phyloP scores from a whole-genome alignment of 768 basidiomycete species.

The Trametes punicea region DNA sequence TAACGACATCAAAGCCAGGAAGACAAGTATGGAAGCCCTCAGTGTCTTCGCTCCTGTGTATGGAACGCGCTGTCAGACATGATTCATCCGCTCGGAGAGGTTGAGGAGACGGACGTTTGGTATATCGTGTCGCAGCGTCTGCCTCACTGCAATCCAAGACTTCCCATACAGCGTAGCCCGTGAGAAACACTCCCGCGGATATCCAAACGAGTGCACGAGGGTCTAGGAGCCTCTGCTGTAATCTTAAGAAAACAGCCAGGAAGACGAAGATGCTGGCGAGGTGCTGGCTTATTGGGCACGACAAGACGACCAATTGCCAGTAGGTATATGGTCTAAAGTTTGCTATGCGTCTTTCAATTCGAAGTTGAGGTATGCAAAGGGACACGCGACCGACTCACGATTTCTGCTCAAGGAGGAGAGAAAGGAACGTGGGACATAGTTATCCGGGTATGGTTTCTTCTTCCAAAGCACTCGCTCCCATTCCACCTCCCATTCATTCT shows the following conservation, averaged over 20 bases:
- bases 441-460: constrained; percentile 72
- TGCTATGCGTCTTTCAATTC: constrained; percentile 43
- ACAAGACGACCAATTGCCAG: constrained; percentile 63
- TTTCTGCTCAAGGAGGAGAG: constrained; percentile 76
- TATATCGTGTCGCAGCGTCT: constrained; percentile 23
- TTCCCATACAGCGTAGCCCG: constrained; percentile 65
- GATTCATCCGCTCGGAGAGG: neutral
- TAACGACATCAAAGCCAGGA: constrained; percentile 83
- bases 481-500: constrained; percentile 43
- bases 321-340: constrained; percentile 81
- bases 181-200: constrained; percentile 55
- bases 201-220: constrained; percentile 66
- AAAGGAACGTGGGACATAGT: constrained; percentile 79
- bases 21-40: constrained; percentile 83
- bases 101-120: constrained; percentile 31
- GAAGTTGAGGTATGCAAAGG: neutral
- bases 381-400: constrained; percentile 44
- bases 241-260: constrained; percentile 70
- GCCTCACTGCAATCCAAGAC: constrained; percentile 38
- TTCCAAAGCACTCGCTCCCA: constrained; percentile 86
- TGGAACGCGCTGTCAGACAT: neutral
- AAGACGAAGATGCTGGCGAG: constrained; percentile 78
- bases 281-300: constrained; percentile 82
- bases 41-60: constrained; percentile 61
- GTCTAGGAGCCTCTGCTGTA: constrained; percentile 62